Percentiles rank a stretch among this genome's conserved stretches.
These are phyloP conservation scores for Circinella umbellata DNA, from an alignment of 371 early-diverging fungal species.

Conservation along the genomic window DNA sequence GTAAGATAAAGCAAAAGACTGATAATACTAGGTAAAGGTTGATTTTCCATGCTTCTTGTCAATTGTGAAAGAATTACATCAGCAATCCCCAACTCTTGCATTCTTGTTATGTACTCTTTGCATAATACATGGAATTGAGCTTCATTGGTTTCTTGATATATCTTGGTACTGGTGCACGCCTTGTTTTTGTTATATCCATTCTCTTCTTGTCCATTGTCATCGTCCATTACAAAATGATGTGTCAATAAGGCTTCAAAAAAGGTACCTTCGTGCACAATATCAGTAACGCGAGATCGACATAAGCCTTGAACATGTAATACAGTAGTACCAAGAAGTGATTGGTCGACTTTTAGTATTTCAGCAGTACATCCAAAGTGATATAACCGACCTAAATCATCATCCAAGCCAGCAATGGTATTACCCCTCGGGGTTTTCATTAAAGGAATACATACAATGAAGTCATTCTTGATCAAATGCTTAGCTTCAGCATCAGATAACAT, in stretches of 20 bases:
- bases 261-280: conserved; percentile 25
- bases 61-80: conserved; percentile 64
- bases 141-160: not conserved
- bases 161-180: no score
- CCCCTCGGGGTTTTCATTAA: not conserved
- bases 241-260: conserved; percentile 21
- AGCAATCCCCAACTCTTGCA: conserved; percentile 70
- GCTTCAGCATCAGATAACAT: conserved; percentile 25
- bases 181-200: not conserved
- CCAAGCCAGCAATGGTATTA: not conserved
- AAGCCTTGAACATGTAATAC: conserved; percentile 37
- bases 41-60: conserved; percentile 47
- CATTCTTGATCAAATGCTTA: not conserved
- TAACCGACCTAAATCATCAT: conserved; percentile 17
- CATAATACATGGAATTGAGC: conserved; percentile 51
- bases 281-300: conserved; percentile 34
- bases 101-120: conserved; percentile 53
- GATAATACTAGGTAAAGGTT: conserved; percentile 45
- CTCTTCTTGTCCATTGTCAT: not conserved
- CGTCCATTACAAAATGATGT: conserved; percentile 18
- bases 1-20: conserved; percentile 72
- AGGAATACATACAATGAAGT: conserved; percentile 37
- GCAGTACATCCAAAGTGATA: conserved; percentile 38
- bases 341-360: conserved; percentile 28
- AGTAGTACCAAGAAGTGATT: conserved; percentile 23